Percentiles rank a stretch among this genome's conserved stretches.
Conservation (phyloP, 2,329 filamentous ascomycete genomes). For the Monosporascus ibericus region DNA sequence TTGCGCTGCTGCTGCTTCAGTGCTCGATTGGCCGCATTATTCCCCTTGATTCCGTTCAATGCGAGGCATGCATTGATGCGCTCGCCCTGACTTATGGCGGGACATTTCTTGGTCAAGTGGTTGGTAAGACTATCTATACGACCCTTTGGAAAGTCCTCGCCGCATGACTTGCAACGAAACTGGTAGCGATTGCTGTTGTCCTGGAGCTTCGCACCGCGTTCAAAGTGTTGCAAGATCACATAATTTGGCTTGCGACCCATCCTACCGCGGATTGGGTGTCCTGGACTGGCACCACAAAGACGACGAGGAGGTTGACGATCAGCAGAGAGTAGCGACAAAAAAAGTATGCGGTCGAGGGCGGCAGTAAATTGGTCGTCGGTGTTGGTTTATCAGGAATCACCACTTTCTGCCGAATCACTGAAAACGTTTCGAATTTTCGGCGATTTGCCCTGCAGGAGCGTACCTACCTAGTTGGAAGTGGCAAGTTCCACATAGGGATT, state of each 20-base stretch:
- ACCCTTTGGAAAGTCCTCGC: slow-evolving; percentile 85
- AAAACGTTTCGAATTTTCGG: too few relatives aligned
- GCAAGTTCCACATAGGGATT: too few relatives aligned
- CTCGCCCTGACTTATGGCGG: slow-evolving; percentile 67
- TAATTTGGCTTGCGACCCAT: slow-evolving; percentile 84
- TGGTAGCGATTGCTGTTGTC: slow-evolving; percentile 90
- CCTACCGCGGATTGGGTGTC: slow-evolving; percentile 17
- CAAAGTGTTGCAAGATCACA: slow-evolving; percentile 82
- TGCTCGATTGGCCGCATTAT: slow-evolving; percentile 17
- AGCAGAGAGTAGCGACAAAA: background rate
- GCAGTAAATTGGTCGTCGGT: background rate
- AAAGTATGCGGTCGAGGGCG: background rate
- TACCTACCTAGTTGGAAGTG: too few relatives aligned
- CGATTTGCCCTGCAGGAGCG: too few relatives aligned
- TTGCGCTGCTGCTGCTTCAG: slow-evolving; percentile 1
- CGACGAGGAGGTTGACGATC: slow-evolving; percentile 7
- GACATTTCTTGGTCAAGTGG: slow-evolving; percentile 83
- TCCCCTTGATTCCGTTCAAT: slow-evolving; percentile 61
- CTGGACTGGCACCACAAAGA: slow-evolving; percentile 7
- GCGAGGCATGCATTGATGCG: slow-evolving; percentile 69
- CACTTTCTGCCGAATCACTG: too few relatives aligned
- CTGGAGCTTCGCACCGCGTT: slow-evolving; percentile 76
- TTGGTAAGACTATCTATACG: slow-evolving; percentile 75
- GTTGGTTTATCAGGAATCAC: too few relatives aligned
- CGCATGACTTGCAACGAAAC: slow-evolving; percentile 83